Percentiles rank a stretch among this genome's conserved stretches.
These are phyloP conservation scores for Apiospora arundinis DNA, from an alignment of 2,329 filamentous ascomycete genomes.

Conservation along the genomic window DNA sequence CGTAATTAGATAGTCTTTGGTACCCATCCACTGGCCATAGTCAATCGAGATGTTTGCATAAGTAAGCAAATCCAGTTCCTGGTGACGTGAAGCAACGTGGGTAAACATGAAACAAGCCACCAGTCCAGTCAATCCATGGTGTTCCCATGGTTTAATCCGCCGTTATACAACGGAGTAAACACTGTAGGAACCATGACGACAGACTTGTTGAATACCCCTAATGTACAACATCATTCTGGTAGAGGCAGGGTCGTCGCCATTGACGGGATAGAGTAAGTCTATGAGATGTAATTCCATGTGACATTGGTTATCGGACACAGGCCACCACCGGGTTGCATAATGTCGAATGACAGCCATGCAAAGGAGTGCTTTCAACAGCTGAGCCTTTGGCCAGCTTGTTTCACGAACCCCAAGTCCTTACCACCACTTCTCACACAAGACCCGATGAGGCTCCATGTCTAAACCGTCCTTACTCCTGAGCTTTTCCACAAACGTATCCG, in stretches of 20 bases:
- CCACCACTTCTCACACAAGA: conserved; percentile 72
- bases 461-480: conserved; percentile 42
- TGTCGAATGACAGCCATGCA: too few species aligned
- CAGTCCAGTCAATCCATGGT: too few species aligned
- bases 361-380: too few species aligned
- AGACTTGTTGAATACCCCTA: too few species aligned
- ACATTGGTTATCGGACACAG: too few species aligned
- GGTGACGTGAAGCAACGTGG: background rate
- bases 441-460: conserved; percentile 51
- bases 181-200: background rate
- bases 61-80: background rate
- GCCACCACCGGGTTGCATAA: too few species aligned
- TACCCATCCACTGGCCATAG: background rate
- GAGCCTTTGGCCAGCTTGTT: background rate
- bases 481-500: conserved; percentile 65
- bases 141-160: background rate
- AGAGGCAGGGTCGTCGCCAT: background rate
- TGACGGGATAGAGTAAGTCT: too few species aligned
- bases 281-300: too few species aligned
- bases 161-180: background rate
- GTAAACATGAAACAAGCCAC: too few species aligned
- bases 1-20: background rate
- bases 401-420: conserved; percentile 36
- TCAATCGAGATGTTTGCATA: background rate
- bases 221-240: too few species aligned